A percentile compares a stretch with the other conserved stretches of the same genome.
These are phyloP conservation scores for Lactarius pseudohatsudake DNA, from an alignment of 768 basidiomycete species.

Conservation along the genomic window DNA sequence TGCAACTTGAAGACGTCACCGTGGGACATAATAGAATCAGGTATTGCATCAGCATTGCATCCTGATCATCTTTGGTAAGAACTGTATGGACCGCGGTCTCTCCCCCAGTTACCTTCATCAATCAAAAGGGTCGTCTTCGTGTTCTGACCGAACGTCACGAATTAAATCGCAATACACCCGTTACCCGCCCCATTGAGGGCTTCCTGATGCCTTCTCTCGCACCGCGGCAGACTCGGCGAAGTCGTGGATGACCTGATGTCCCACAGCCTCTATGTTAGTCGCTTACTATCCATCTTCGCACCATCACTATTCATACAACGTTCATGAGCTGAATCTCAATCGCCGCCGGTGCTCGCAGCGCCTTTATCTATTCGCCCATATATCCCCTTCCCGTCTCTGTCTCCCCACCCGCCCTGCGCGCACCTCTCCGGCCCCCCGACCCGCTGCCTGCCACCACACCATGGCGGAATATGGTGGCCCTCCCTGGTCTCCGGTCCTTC, in stretches of 20 bases:
- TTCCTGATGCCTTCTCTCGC: background rate
- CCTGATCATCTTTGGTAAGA: no score
- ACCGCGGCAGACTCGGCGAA: background rate
- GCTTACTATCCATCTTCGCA: background rate
- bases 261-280: background rate
- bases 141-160: no score
- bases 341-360: background rate
- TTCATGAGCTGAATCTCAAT: background rate
- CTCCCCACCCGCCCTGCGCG: background rate
- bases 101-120: no score
- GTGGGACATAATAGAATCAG: no score
- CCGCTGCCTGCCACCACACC: background rate
- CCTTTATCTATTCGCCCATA: background rate
- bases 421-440: background rate
- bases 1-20: no score
- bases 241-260: background rate
- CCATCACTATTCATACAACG: no score
- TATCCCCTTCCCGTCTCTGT: background rate
- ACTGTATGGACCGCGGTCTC: no score
- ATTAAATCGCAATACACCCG: background rate
- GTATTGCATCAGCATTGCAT: no score
- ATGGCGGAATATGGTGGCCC: background rate
- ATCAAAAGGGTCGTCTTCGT: no score
- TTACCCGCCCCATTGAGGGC: background rate
- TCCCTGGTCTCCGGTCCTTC: no score